Evolutionary conservation across 108 stramenopile genomes (phyloP).

Genomic region (Fragilaria crotonensis): DNA sequence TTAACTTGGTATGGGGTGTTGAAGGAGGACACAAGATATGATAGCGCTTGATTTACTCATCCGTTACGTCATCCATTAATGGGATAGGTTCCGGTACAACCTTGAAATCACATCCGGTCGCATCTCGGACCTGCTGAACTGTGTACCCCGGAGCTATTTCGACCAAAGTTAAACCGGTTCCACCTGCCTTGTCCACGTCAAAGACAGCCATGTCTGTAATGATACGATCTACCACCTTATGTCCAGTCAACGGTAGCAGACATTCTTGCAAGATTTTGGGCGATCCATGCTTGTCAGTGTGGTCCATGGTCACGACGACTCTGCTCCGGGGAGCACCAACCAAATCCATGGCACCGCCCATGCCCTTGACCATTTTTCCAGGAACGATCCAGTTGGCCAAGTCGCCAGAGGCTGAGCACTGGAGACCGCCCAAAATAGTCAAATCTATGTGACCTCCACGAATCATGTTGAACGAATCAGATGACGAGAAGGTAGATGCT

Average conservation of each 20-base stretch:
- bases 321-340: conserved; percentile 67
- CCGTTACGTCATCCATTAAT: conserved; percentile 24
- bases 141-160: conserved; percentile 66
- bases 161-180: conserved; percentile 57
- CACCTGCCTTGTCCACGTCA: conserved; percentile 57
- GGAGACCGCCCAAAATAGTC: conserved; percentile 89
- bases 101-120: conserved; percentile 56
- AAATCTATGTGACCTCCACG: conserved; percentile 88
- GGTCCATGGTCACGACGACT: conserved; percentile 94
- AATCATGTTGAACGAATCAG: conserved; percentile 89
- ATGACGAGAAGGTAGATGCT: conserved; percentile 70
- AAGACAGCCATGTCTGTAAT: conserved; percentile 93
- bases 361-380: conserved; percentile 86
- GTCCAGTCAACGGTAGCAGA: conserved; percentile 83
- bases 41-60: too few relatives aligned
- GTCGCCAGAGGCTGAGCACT: conserved; percentile 81
- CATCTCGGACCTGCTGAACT: conserved; percentile 55
- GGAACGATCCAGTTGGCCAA: conserved; percentile 93
- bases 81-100: conserved; percentile 21
- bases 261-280: conserved; percentile 84
- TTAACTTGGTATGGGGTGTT: too few relatives aligned
- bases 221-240: conserved; percentile 83
- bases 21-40: too few relatives aligned
- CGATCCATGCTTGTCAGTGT: conserved; percentile 79
- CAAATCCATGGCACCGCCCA: conserved; percentile 95